Percentiles rank a stretch among this genome's conserved stretches.
These are phyloP conservation scores for Hamigera avellanea DNA, from an alignment of 495 filamentous ascomycete genomes.

Conservation along the genomic window DNA sequence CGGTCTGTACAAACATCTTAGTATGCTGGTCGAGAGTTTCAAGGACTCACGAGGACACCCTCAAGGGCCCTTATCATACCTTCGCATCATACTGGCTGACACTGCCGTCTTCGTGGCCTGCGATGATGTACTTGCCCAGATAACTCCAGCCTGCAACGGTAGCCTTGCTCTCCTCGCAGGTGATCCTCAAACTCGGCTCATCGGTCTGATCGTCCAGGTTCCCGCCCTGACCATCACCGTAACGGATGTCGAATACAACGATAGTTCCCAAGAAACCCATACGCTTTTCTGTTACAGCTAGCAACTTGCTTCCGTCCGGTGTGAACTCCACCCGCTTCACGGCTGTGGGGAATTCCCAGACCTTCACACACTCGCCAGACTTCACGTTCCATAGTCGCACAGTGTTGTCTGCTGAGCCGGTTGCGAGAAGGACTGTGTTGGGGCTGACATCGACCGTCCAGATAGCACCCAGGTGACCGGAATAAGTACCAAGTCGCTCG, in stretches of 20 bases:
- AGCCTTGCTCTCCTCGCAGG: slow-evolving; percentile 87
- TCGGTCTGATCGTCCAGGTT: slow-evolving; percentile 55
- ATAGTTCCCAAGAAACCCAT: slow-evolving; percentile 92
- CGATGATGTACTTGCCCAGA: slow-evolving; percentile 84
- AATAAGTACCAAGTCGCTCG: slow-evolving; percentile 90
- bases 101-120: slow-evolving; percentile 90
- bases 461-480: slow-evolving; percentile 92
- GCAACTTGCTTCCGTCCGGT: slow-evolving; percentile 75
- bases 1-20: slow-evolving; percentile 41
- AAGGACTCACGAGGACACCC: not conserved
- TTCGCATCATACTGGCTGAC: slow-evolving; percentile 93
- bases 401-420: slow-evolving; percentile 94
- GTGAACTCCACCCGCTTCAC: slow-evolving; percentile 96
- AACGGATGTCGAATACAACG: slow-evolving; percentile 74
- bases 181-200: slow-evolving; percentile 72
- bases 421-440: slow-evolving; percentile 84
- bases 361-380: slow-evolving; percentile 85
- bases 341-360: slow-evolving; percentile 91
- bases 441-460: slow-evolving; percentile 98
- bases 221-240: slow-evolving; percentile 54
- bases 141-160: slow-evolving; percentile 96
- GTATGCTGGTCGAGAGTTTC: slow-evolving; percentile 1
- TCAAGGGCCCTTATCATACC: slow-evolving; percentile 34
- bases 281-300: slow-evolving; percentile 95
- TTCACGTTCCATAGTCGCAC: slow-evolving; percentile 94